Base-by-base conservation (phyloP, 305 asterid species). In the Fraxinus sp. region DNA sequence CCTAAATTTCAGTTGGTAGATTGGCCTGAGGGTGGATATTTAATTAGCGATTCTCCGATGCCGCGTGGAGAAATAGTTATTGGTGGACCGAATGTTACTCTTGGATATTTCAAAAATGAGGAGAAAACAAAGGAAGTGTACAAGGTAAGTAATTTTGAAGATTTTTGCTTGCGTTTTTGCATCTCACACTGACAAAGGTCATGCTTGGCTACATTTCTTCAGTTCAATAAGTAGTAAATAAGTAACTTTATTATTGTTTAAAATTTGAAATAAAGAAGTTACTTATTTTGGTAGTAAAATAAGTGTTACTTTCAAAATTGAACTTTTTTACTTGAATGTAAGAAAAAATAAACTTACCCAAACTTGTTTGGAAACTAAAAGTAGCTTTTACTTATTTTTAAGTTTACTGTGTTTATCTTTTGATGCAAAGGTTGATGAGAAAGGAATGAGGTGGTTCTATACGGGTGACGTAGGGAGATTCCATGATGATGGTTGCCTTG, bases 1-100 rank as follows among this genome's bases (percentile, higher is more conserved):
- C 77, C 64, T 70, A 83, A 78, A 68, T 81, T 87, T 84, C 87
- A 96, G 98, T 86, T 93, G 94, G 90, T 94, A 68, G 98, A 96
- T 88, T 96, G 98, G 99, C 91, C 93, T 7, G 98, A 91, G 88
- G 98, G 98, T 16, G 98, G 99, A 81, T 96, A 94, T 87, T 83
- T 90, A 80, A 91, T 86, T 18, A 89, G 79, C 22, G 97, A 96
- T 86, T 87, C 94, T 46, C 98, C 98, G 41, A 93, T 87, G 93
- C 96, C 95, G 76, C 95, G 97, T 57, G 98, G 99, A 79, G 99
- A 96, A 84, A 94, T 96, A 79, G 90, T 94, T 79, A 83, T 96
- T 10, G 99, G 98, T 74, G 99, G 99, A 46, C 97, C 99, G 37
- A 96, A 93, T 83, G 98, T 96, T 49, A 94, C 99, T 4, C 78